A percentile compares a stretch with the other conserved stretches of the same genome.
These are phyloP conservation scores for Apocynum venetum DNA, from an alignment of 257 asterid species.

Conservation along the genomic window DNA sequence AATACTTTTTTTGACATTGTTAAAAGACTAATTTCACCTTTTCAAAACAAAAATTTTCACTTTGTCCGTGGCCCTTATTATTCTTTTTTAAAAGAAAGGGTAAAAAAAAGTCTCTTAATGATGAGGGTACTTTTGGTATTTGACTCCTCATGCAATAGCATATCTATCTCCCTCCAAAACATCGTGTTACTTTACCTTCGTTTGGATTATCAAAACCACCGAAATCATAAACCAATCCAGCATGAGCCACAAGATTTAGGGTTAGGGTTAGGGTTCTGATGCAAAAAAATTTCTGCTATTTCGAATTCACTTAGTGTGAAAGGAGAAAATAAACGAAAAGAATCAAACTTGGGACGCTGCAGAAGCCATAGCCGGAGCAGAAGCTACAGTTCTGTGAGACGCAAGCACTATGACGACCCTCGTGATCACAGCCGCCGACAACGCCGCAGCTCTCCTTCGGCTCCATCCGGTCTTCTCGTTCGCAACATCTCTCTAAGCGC, in stretches of 20 bases:
- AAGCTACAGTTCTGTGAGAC: no score
- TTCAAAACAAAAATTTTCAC: no score
- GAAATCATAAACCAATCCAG: background rate
- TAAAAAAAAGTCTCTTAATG: no score
- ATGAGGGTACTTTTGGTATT: background rate
- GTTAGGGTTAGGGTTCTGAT: background rate
- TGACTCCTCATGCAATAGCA: background rate
- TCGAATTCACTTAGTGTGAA: background rate
- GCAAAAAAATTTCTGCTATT: background rate
- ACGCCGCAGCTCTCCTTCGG: slow-evolving; percentile 80
- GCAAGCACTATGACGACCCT: slow-evolving; percentile 77
- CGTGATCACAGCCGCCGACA: slow-evolving; percentile 57
- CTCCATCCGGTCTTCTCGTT: slow-evolving; percentile 86
- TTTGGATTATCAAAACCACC: background rate
- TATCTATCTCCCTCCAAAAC: slow-evolving; percentile 1
- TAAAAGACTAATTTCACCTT: no score
- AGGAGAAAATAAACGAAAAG: background rate
- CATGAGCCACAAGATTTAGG: background rate
- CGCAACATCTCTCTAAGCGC: slow-evolving; percentile 85
- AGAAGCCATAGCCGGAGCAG: slow-evolving; percentile 58
- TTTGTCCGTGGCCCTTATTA: no score
- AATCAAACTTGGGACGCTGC: slow-evolving; percentile 43
- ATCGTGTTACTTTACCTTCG: background rate
- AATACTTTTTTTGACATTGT: no score
- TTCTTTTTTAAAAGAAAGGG: no score